Conservation (phyloP, 371 early-diverging fungal genomes). For the Lichtheimia ramosa region DNA sequence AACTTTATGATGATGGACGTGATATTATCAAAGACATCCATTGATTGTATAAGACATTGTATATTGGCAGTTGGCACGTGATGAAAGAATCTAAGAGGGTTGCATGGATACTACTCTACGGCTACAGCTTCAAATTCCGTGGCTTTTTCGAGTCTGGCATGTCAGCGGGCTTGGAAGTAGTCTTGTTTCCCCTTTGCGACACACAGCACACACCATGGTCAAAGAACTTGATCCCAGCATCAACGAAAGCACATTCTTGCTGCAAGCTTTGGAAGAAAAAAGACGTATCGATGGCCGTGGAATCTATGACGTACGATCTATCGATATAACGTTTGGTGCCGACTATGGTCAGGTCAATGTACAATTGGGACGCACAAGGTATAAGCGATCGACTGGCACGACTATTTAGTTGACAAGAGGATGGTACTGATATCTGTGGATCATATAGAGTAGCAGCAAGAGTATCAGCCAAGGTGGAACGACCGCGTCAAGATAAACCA, state of each 20-base stretch:
- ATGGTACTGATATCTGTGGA: neutral
- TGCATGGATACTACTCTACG: too few species aligned
- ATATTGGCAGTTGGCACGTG: too few species aligned
- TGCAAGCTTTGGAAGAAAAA: constrained; percentile 64
- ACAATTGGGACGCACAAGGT: constrained; percentile 80
- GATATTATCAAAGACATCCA: too few species aligned
- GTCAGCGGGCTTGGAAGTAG: too few species aligned
- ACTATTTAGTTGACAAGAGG: too few species aligned
- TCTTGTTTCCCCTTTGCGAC: too few species aligned
- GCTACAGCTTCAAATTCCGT: too few species aligned
- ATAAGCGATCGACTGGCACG: neutral
- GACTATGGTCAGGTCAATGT: constrained; percentile 81
- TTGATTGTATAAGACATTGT: too few species aligned
- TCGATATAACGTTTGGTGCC: constrained; percentile 69
- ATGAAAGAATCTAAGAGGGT: too few species aligned
- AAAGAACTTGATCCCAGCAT: constrained; percentile 54
- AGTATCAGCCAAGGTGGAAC: constrained; percentile 85
- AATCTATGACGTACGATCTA: constrained; percentile 70
- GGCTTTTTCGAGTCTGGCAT: too few species aligned
- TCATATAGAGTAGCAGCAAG: constrained; percentile 73
- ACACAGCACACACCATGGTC: constrained; percentile 15
- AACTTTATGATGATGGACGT: too few species aligned
- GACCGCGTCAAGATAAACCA: constrained; percentile 77
- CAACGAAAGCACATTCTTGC: constrained; percentile 66
- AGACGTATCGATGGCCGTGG: constrained; percentile 82